Percentiles rank a stretch among this genome's conserved stretches.
Evolutionary conservation across 2,329 filamentous ascomycete species (phyloP).

Genomic region (Mariannaea sp.): DNA sequence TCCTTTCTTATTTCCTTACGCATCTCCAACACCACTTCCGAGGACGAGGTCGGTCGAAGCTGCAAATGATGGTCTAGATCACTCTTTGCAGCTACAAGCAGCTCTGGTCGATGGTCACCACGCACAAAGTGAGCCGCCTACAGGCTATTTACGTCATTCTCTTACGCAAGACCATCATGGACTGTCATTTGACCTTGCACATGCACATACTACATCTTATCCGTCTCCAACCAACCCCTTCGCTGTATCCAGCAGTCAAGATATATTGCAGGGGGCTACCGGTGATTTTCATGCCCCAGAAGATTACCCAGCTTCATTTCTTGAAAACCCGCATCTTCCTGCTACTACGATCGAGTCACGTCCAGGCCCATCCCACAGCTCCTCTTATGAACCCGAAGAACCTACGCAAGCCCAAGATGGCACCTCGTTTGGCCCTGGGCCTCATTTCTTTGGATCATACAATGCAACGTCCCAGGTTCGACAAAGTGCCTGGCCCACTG

Average conservation of each 20-base stretch:
- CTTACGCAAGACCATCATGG: constrained; percentile 17
- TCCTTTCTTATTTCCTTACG: constrained; percentile 31
- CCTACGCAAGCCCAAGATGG: constrained; percentile 1
- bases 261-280: constrained; percentile 11
- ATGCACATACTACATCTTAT: constrained; percentile 27
- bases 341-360: constrained; percentile 17
- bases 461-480: constrained; percentile 9
- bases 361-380: constrained; percentile 14
- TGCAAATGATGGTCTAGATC: constrained; percentile 14
- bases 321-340: constrained; percentile 20
- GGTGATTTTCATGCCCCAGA: constrained; percentile 13
- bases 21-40: constrained; percentile 33
- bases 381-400: not conserved
- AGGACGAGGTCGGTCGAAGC: constrained; percentile 26
- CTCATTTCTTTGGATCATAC: constrained; percentile 21
- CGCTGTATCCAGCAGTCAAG: constrained; percentile 5
- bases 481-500: constrained; percentile 21
- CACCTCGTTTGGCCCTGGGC: constrained; percentile 16
- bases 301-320: constrained; percentile 32
- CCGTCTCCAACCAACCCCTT: constrained; percentile 23
- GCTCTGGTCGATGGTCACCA: constrained; percentile 11
- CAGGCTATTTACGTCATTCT: constrained; percentile 20
- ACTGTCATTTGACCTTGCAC: constrained; percentile 26
- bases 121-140: constrained; percentile 6
- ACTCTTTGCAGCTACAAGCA: constrained; percentile 20